phyloP scores from a whole-genome alignment of 1,284 basidiomycete species.

The Microbotryomycetes sp. region DNA sequence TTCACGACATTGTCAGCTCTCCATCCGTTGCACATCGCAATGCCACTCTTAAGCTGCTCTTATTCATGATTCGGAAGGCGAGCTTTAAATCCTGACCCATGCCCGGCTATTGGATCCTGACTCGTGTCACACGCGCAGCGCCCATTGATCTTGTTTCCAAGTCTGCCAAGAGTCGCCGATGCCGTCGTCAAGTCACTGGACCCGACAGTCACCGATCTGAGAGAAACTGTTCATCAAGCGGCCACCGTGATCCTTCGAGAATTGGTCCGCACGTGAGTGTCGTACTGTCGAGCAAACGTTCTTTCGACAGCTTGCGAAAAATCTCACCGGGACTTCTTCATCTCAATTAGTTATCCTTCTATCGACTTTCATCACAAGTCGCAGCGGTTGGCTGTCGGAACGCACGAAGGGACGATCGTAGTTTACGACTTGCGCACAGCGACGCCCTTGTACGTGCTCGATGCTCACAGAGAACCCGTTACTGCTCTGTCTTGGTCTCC shows the following conservation, averaged over 20 bases:
- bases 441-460: constrained; percentile 87
- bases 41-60: constrained; percentile 85
- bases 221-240: constrained; percentile 80
- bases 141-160: constrained; percentile 76
- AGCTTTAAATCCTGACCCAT: no score
- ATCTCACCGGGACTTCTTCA: constrained; percentile 2
- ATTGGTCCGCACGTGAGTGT: constrained; percentile 72
- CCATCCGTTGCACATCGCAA: constrained; percentile 70
- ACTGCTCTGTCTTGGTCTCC: constrained; percentile 82
- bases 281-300: not conserved
- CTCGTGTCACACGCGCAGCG: constrained; percentile 49
- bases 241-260: constrained; percentile 89
- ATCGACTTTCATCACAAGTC: constrained; percentile 81
- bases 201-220: constrained; percentile 72
- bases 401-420: constrained; percentile 62
- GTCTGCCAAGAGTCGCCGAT: constrained; percentile 80
- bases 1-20: constrained; percentile 74
- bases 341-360: constrained; percentile 65
- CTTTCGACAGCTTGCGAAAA: not conserved
- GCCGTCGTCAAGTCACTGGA: constrained; percentile 95
- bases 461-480: constrained; percentile 73
- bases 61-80: constrained; percentile 86
- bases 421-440: constrained; percentile 98
- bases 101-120: no score
- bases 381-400: constrained; percentile 88